Percentiles rank a stretch among this genome's conserved stretches.
Evolutionary conservation across 345 rosid species (phyloP).

Genomic region (Syzygium jambos): DNA sequence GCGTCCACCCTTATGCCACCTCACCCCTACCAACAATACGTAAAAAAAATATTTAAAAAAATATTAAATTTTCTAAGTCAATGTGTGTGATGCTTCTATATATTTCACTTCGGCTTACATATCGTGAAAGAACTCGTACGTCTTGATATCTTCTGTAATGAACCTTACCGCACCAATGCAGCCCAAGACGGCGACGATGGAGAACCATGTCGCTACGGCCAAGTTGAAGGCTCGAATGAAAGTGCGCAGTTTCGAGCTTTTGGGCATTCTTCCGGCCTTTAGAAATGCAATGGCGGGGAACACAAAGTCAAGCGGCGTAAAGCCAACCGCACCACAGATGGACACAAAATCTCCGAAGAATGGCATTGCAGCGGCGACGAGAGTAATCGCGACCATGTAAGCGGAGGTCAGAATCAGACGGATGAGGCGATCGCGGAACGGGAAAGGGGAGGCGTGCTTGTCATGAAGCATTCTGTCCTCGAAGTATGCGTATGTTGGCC

Average conservation of each 20-base stretch:
- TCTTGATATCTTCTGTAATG: slow-evolving; percentile 27
- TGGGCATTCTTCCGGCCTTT: slow-evolving; percentile 35
- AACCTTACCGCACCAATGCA: slow-evolving; percentile 46
- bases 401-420: slow-evolving; percentile 25
- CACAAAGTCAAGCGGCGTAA: slow-evolving; percentile 48
- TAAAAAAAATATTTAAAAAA: no score
- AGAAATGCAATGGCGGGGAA: slow-evolving; percentile 44
- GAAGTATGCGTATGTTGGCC: slow-evolving; percentile 43
- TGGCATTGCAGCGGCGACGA: slow-evolving; percentile 35
- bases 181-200: slow-evolving; percentile 33
- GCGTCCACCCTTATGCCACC: not conserved
- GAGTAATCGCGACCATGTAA: slow-evolving; percentile 28
- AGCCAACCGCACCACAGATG: slow-evolving; percentile 47
- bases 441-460: not conserved
- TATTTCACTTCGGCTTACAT: slow-evolving; percentile 6
- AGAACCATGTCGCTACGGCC: slow-evolving; percentile 34
- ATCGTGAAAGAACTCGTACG: slow-evolving; percentile 38
- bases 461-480: slow-evolving; percentile 15
- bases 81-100: not conserved
- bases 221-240: slow-evolving; percentile 21
- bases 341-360: slow-evolving; percentile 48
- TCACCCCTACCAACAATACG: not conserved
- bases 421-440: slow-evolving; percentile 2
- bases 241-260: slow-evolving; percentile 1
- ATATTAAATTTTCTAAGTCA: not conserved